Evolutionary conservation across 73 alveolate genomes (phyloP), one percentile per base, ranked within the genome.

Genomic region (Breviolum minutum): DNA sequence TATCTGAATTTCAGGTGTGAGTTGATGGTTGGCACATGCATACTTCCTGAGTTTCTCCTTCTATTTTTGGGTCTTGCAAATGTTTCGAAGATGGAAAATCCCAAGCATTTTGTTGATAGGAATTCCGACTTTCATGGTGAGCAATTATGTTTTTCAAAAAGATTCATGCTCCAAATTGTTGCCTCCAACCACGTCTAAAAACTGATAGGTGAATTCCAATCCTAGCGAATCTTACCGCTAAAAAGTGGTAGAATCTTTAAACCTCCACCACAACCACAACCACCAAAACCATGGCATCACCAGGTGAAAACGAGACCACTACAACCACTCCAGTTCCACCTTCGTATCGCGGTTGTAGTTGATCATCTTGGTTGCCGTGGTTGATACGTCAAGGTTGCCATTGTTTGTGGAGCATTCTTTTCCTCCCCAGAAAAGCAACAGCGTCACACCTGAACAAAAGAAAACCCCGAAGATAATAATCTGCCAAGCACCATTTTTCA

Each of bases 291-390:
- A 40, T 3, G 5, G 54, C 54, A 40, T 40, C 96, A 30, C 73
- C 79, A 91, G 87, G 97, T 29, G 70, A 3, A 68, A 79, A 91
- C 48, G 97, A 91, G 70, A 73, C 86, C 82, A 92, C 98, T 27
- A 92, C 98, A 26, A 92, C 98, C 54, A 68, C 81, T 1, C 81
- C 29, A 26, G 81, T 90, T 6, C 91, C 9, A 10, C 79, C 69
- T 8, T 66, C 98, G 90, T 74, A 10, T 24, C 73, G 10, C 74
- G 76, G 60, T 19, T 5, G 87, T 66, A 11, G 74, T 17, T 66
- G 74, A 13, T 17, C 74, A 17, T 66, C 74, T 66, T 22, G 77
- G 77, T 68, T 68, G 17, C 77, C n/a, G 4, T 22, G n/a, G 77
- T 22, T 68, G n/a, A 22, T 68, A 14, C 24, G 17, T 68, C 17